These are phyloP conservation scores for Myriangium duriaei DNA, from an alignment of 2,329 filamentous ascomycete species.

Conservation along the genomic window DNA sequence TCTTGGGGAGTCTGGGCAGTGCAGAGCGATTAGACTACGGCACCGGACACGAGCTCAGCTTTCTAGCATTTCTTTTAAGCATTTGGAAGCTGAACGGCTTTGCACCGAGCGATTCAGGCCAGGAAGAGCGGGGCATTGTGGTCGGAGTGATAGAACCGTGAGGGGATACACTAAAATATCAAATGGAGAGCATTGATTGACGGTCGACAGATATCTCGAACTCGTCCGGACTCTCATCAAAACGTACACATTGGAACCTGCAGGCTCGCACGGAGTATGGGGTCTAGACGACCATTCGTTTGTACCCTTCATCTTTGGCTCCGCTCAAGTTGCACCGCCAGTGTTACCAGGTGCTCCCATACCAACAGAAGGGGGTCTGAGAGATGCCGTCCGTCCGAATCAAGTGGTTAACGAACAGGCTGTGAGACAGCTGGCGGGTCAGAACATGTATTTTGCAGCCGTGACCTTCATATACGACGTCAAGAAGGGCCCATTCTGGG, in stretches of 20 bases:
- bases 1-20: slow-evolving; percentile 79
- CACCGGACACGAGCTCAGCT: slow-evolving; percentile 90
- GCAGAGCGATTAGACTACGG: slow-evolving; percentile 85
- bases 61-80: slow-evolving; percentile 77
- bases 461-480: slow-evolving; percentile 97
- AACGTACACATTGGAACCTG: slow-evolving; percentile 86
- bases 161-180: slow-evolving; percentile 25
- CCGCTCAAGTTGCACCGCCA: slow-evolving; percentile 72
- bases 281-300: slow-evolving; percentile 97
- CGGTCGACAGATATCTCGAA: slow-evolving; percentile 52
- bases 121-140: slow-evolving; percentile 65
- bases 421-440: slow-evolving; percentile 29
- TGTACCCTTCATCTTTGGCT: slow-evolving; percentile 86
- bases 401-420: slow-evolving; percentile 42
- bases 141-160: slow-evolving; percentile 72
- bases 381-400: slow-evolving; percentile 52
- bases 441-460: slow-evolving; percentile 78
- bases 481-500: slow-evolving; percentile 91
- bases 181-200: slow-evolving; percentile 1
- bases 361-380: slow-evolving; percentile 66
- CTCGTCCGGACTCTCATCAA: slow-evolving; percentile 74
- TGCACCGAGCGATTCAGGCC: slow-evolving; percentile 40
- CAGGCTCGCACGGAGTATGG: slow-evolving; percentile 95
- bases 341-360: slow-evolving; percentile 41
- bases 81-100: slow-evolving; percentile 88